A percentile compares a stretch with the other conserved stretches of the same genome.
Evolutionary conservation across 1,284 basidiomycete species (phyloP).

Genomic region (Cystobasidiaceae sp.): DNA sequence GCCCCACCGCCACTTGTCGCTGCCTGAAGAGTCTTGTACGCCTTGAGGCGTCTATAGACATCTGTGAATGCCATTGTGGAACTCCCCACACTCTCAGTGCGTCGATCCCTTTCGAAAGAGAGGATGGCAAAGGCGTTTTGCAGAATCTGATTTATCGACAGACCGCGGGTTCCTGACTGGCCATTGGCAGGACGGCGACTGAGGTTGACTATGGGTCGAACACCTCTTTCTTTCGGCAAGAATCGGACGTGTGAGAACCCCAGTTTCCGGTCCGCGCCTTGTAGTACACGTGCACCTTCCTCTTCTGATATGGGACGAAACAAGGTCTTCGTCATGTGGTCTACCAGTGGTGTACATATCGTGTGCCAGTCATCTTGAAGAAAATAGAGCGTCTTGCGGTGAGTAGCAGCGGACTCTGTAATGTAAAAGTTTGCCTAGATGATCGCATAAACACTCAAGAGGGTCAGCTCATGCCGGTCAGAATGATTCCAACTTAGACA

Average conservation of each 20-base stretch:
- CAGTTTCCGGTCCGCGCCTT: constrained; percentile 57
- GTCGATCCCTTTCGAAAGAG: constrained; percentile 75
- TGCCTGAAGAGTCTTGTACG: constrained; percentile 59
- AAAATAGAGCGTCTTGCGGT: constrained; percentile 86
- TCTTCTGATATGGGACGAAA: constrained; percentile 48
- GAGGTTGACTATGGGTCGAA: constrained; percentile 91
- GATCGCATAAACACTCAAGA: too few species aligned
- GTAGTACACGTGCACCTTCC: constrained; percentile 46
- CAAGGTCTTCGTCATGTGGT: constrained; percentile 54
- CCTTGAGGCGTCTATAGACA: constrained; percentile 66
- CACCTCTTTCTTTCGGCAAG: constrained; percentile 88
- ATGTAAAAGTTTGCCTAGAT: constrained; percentile 91
- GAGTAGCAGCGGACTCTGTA: constrained; percentile 82
- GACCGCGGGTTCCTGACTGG: constrained; percentile 1
- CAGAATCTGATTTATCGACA: constrained; percentile 73
- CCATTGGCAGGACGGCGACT: constrained; percentile 56
- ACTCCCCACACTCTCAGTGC: constrained; percentile 63
- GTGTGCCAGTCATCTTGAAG: constrained; percentile 89
- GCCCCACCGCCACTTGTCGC: constrained; percentile 42
- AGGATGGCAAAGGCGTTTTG: constrained; percentile 76
- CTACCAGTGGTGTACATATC: constrained; percentile 73
- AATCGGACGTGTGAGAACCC: constrained; percentile 82
- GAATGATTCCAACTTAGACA: constrained; percentile 30
- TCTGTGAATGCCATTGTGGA: constrained; percentile 79
- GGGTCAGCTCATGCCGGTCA: neutral